Evolutionary conservation across 371 early-diverging fungal genomes (phyloP), one percentile per base, ranked within the genome.

Genomic region (Mucor mucedo): DNA sequence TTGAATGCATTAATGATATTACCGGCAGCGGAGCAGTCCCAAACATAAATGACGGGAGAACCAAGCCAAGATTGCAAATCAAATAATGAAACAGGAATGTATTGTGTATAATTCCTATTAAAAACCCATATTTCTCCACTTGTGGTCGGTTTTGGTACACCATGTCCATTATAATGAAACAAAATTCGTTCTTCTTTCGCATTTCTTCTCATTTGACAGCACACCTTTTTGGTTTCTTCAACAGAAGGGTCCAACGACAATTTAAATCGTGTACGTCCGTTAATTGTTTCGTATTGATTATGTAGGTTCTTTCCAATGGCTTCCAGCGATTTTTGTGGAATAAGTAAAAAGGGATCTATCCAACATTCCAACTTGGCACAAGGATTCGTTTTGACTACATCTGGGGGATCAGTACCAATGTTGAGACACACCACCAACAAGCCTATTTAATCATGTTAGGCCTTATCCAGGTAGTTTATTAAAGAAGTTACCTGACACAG

Each of bases 51-150:
- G 32, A 92, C 91, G 14, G 98, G 98, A 4, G 96, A 90, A n/a
- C 97, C 96, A 2, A 96, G 77, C 96, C 96, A 96, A 35, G 87
- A 85, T 76, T 96, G 95, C 44, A 98, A 73, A 73, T 97, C 97
- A 72, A 90, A 85, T 14, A 96, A 78, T 16, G 92, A 91, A 5
- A 97, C 91, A 4, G 98, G 99, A 57, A 98, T 94, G 80, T 98
- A 98, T 80, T 98, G 98, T 16, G 98, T 97, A 81, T 94, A 98
- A 62, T 88, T 89, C 65, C 93, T 91, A 83, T 98, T 98, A 69
- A 98, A 98, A 40, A 96, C 98, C 99, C 99, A 98, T 42, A 98
- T 90, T 73, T 98, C 99, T 47, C 99, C 99, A 65, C 93, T 93
- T 5, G 85, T 75, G 2, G 98, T 97, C 4, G 98, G 97, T 59